Base-by-base conservation (phyloP, 2,329 filamentous ascomycete genomes). In the Paracorniculantispora psalliotae region DNA sequence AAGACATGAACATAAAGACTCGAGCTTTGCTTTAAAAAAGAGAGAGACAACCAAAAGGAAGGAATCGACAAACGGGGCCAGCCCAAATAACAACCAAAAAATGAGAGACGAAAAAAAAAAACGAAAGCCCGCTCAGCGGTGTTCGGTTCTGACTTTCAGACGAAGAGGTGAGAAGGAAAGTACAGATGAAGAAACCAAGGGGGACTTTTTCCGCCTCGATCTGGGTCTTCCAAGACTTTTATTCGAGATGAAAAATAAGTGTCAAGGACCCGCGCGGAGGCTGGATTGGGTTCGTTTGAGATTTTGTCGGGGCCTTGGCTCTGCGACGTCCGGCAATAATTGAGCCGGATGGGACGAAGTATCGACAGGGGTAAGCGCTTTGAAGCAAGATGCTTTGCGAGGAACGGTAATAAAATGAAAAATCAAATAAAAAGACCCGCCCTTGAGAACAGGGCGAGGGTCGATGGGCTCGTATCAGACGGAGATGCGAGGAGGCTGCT, bases 161-260 rank as follows among this genome's bases (percentile, higher is more conserved):
- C 28, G 28, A 52, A 55, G 37, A 23, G n/a, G 48, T 25, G 56
- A 28, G 19, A 50, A 58, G 19, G n/a, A 59, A 57, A 54, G 51
- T 33, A 61, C 46, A 57, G 47, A 53, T 54, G 57, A 48, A 51
- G 52, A 54, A 59, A 60, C 54, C 57, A 56, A 50, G 63, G 43
- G 26, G 35, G 50, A 13, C 28, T 37, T 12, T 35, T 12, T 10
- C 9, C 35, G 39, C 26, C 28, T n/a, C 30, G 21, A 49, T 47
- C 44, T 28, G 54, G 54, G 43, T 48, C 19, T 5, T 12, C 44
- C 23, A 28, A 41, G 44, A 23, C 33, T 57, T 33, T 57, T 57
- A 57, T 57, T 48, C 26, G 33, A 57, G 54, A 47, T n/a, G 33
- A 30, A 10, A 25, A n/a, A 8, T 10, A 19, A 15, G 13, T 15